Evolutionary conservation across 192 early-diverging fungal species (phyloP).

Genomic region (Coemansia sp.): DNA sequence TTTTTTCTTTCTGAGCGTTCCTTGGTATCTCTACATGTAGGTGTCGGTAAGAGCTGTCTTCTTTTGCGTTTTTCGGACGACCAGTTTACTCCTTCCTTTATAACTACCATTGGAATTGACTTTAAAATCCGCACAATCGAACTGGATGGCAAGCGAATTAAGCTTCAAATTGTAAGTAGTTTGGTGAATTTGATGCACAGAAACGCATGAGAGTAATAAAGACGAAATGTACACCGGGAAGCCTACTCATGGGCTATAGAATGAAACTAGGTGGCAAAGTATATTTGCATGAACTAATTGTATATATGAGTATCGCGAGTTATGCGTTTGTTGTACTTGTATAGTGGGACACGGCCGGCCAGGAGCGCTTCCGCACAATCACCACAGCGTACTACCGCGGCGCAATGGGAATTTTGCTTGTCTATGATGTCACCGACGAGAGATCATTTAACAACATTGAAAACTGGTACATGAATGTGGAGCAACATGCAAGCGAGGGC

Average conservation of each 20-base stretch:
- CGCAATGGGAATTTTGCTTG: conserved; percentile 98
- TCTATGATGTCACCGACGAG: conserved; percentile 99
- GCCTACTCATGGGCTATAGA: too few relatives aligned
- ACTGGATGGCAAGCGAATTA: conserved; percentile 98
- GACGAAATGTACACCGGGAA: too few relatives aligned
- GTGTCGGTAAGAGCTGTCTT: conserved; percentile 90
- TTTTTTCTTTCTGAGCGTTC: background rate
- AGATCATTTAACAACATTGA: conserved; percentile 98
- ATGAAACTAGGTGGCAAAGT: too few relatives aligned
- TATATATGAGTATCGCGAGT: too few relatives aligned
- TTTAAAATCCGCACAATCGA: conserved; percentile 99
- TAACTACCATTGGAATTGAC: conserved; percentile 99
- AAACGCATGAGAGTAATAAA: background rate
- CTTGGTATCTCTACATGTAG: conserved; percentile 13
- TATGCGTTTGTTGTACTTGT: background rate
- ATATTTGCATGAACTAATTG: too few relatives aligned
- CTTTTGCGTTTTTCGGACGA: conserved; percentile 98
- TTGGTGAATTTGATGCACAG: background rate
- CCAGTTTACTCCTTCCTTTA: conserved; percentile 99
- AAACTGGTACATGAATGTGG: conserved; percentile 99
- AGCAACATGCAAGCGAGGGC: conserved; percentile 98
- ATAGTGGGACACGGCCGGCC: conserved; percentile 97
- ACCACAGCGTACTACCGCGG: conserved; percentile 99
- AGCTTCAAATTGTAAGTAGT: conserved; percentile 83
- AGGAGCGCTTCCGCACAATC: conserved; percentile 99